These are phyloP conservation scores for Fusarium robinianum DNA, from an alignment of 2,329 filamentous ascomycete species.

Conservation along the genomic window DNA sequence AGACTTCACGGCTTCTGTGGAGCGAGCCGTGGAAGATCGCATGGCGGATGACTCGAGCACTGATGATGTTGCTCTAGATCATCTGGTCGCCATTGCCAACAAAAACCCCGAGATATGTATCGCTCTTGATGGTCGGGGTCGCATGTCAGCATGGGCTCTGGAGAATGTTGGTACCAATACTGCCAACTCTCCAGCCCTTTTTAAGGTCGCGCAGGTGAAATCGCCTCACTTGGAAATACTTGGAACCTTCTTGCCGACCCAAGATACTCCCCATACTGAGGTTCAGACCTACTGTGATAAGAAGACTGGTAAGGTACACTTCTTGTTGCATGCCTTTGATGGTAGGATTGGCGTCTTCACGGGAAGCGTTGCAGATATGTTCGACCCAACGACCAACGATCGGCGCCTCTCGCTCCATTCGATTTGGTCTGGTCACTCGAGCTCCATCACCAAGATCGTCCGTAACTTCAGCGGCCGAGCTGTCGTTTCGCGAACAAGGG, in stretches of 20 bases:
- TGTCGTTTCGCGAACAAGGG: slow-evolving; percentile 77
- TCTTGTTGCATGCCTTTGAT: slow-evolving; percentile 84
- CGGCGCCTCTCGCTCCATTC: slow-evolving; percentile 65
- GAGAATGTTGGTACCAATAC: slow-evolving; percentile 80
- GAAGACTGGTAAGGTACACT: slow-evolving; percentile 65
- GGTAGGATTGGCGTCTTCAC: slow-evolving; percentile 83
- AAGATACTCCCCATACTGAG: slow-evolving; percentile 59
- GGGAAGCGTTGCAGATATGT: slow-evolving; percentile 75
- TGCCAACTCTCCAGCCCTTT: slow-evolving; percentile 70
- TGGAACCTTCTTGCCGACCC: slow-evolving; percentile 36
- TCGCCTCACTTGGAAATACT: slow-evolving; percentile 56
- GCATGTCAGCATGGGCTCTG: slow-evolving; percentile 90
- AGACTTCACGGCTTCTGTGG: slow-evolving; percentile 77
- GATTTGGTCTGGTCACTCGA: slow-evolving; percentile 83
- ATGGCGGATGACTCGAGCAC: slow-evolving; percentile 59
- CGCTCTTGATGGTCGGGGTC: slow-evolving; percentile 79
- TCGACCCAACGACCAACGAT: slow-evolving; percentile 70
- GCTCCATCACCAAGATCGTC: slow-evolving; percentile 81
- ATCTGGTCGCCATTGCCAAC: slow-evolving; percentile 84
- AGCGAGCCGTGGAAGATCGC: slow-evolving; percentile 70
- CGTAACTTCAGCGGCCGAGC: slow-evolving; percentile 81
- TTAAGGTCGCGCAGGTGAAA: slow-evolving; percentile 82
- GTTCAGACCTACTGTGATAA: slow-evolving; percentile 74
- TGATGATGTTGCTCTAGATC: slow-evolving; percentile 72
- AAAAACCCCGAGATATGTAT: slow-evolving; percentile 86